These are phyloP conservation scores for Naegleria fowleri DNA, from an alignment of 208 protist genomes.

Conservation along the genomic window DNA sequence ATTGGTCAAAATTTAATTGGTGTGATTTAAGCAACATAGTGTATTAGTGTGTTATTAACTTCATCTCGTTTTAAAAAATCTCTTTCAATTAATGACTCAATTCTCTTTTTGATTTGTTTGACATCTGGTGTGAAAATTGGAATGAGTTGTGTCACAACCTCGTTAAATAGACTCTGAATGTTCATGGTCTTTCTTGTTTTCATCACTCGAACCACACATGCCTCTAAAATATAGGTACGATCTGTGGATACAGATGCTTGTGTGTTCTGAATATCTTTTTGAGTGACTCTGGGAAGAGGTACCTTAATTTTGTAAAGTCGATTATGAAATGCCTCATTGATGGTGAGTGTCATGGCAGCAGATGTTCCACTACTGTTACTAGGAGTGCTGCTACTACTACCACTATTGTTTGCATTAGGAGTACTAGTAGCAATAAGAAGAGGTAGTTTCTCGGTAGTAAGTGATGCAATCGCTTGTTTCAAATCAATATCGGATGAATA, in stretches of 20 bases:
- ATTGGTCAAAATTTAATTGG: neutral
- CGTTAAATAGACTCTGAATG: neutral
- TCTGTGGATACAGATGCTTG: neutral
- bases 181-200: slow-evolving; percentile 34
- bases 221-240: slow-evolving; percentile 19
- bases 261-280: neutral
- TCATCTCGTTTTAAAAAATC: slow-evolving; percentile 32
- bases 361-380: neutral
- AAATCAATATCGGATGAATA: slow-evolving; percentile 21
- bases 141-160: slow-evolving; percentile 3
- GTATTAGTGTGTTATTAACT: neutral
- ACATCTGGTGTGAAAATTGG: slow-evolving; percentile 17
- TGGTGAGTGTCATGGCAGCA: neutral
- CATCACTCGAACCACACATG: slow-evolving; percentile 36
- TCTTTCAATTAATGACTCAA: slow-evolving; percentile 36
- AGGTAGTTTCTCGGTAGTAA: neutral
- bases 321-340: neutral
- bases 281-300: neutral
- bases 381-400: neutral
- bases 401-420: too few relatives aligned
- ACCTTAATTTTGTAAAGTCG: neutral
- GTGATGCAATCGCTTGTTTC: neutral
- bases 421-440: neutral
- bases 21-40: slow-evolving; percentile 15
- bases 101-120: slow-evolving; percentile 33